Evolutionary conservation across 495 filamentous ascomycete genomes (phyloP), one percentile per base, ranked within the genome.

Genomic region (Polyplosphaeria fusca): DNA sequence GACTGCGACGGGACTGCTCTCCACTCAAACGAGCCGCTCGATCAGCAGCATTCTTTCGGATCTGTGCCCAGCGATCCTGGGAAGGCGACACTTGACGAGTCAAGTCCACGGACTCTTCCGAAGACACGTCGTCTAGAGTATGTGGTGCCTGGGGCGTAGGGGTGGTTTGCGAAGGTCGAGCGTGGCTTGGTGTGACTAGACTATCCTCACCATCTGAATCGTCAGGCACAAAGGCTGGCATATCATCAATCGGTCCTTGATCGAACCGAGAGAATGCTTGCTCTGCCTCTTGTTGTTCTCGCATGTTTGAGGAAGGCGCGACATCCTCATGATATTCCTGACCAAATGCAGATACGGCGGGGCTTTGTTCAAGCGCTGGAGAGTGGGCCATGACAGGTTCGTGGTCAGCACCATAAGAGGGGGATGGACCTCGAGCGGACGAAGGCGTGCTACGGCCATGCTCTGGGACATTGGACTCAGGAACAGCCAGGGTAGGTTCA

Each of bases 41-140:
- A 66, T 92, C 86, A 5, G 88, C 89, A 11, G 93, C 93, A 60
- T 96, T 96, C 79, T 89, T 91, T 54, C 90, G 79, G 54, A 97
- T 96, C 74, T 94, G 88, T 2, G 91, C 92, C 93, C 93, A 98
- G 32, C 60, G 51, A 55, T 63, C 64, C 35, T 62, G 64, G 7
- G 64, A 26, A 22, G 47, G 52, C 14, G 56, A 44, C 3, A 26
- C 16, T 35, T 52, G 52, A 4, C 35, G 60, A 25, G 42, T 52
- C 24, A 60, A 13, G 22, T 64, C 56, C 2, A 64, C 18, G 3
- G 64, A 64, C 24, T 52, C 45, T 37, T 67, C 64, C 5, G 11
- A 13, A 9, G 59, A 60, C 2, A 57, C 44, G 43, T 67, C 64
- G 25, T 64, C 64, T 27, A n/a, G 24, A 12, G 41, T 46, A 4